Evolutionary conservation across 139 green algal genomes (phyloP), one percentile per base, ranked within the genome.

Genomic region (Astrephomene gubernaculifera): DNA sequence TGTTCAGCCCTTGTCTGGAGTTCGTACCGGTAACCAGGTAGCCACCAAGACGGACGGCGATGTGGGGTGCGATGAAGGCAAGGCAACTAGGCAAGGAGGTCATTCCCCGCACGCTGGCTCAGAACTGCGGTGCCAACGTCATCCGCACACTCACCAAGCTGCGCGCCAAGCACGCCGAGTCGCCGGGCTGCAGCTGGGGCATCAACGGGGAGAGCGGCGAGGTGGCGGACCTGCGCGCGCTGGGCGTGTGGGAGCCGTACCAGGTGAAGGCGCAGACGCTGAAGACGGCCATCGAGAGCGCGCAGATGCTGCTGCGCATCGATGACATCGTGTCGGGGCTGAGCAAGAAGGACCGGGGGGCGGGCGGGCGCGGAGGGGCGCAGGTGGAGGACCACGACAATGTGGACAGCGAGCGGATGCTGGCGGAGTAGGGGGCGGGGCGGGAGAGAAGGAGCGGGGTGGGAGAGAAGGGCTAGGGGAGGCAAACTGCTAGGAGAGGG

Each of bases 91-190:
- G 96, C 0, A 90, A 99, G 87, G 97, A 99, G 90, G 97, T 99
- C 52, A 99, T 99, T 79, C 97, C 97, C 3, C 91, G 97, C 76
- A 99, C 97, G 0, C 94, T 99, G 31, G 92, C 96, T 0, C 95
- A 99, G 82, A 99, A 99, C 93, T 99, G 97, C 88, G 97, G 97
- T 63, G 96, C 97, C 61, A 99, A 99, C 90, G 95, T 99, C 29
- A 99, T 99, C 87, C 91, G 97, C 63, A 98, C 95, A n/a, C 90
- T 99, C 53, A 99, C 97, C 73, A 98, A 99, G 92, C 90, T 99
- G 81, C 91, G 97, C 1, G 97, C 97, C 4, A 95, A 98, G 67
- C 88, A 92, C 64, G 85, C 88, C 1, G 90, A 92, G 71, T 63
- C 78, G n/a, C 52, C 76, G 1, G 70, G 68, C 17, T 87, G 85